phyloP scores from a whole-genome alignment of 2,329 filamentous ascomycete genomes.

The Epichloe elymi region DNA sequence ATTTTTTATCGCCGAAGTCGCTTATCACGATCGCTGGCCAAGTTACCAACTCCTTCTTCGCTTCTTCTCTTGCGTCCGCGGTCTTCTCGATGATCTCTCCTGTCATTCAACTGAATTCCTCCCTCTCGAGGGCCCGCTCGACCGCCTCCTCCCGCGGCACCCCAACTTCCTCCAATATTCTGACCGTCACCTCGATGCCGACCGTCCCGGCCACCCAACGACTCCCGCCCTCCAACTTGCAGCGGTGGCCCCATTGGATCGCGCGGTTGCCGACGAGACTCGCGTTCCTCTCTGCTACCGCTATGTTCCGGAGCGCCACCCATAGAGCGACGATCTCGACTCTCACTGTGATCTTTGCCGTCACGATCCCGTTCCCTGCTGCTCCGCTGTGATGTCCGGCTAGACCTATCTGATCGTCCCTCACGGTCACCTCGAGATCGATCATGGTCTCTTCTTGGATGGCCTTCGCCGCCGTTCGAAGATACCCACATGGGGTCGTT shows the following conservation, averaged over 20 bases:
- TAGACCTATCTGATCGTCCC: slow-evolving; percentile 25
- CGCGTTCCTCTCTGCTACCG: slow-evolving; percentile 20
- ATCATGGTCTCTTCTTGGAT: slow-evolving; percentile 26
- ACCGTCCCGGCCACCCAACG: slow-evolving; percentile 18
- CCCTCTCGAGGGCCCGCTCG: slow-evolving; percentile 20
- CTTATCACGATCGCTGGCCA: slow-evolving; percentile 37
- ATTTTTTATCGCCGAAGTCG: slow-evolving; percentile 33
- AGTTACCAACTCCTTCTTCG: slow-evolving; percentile 31
- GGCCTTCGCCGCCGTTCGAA: slow-evolving; percentile 19
- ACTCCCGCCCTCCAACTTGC: slow-evolving; percentile 17
- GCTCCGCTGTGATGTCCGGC: slow-evolving; percentile 30
- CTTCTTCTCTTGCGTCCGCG: slow-evolving; percentile 28
- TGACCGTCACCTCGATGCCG: slow-evolving; percentile 18
- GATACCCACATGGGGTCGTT: slow-evolving; percentile 26
- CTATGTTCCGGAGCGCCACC: slow-evolving; percentile 17
- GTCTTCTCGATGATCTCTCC: slow-evolving; percentile 22
- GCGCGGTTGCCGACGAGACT: slow-evolving; percentile 19
- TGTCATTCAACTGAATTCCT: slow-evolving; percentile 18
- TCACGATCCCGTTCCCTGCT: slow-evolving; percentile 39
- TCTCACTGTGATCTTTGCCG: slow-evolving; percentile 30
- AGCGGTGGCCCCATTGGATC: slow-evolving; percentile 18
- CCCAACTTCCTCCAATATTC: slow-evolving; percentile 10
- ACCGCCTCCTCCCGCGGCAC: slow-evolving; percentile 11
- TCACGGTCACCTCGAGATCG: slow-evolving; percentile 31
- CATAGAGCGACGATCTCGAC: slow-evolving; percentile 29